phyloP scores from a whole-genome alignment of 176 grass and related monocot species.

The Alopecurus myosuroides region DNA sequence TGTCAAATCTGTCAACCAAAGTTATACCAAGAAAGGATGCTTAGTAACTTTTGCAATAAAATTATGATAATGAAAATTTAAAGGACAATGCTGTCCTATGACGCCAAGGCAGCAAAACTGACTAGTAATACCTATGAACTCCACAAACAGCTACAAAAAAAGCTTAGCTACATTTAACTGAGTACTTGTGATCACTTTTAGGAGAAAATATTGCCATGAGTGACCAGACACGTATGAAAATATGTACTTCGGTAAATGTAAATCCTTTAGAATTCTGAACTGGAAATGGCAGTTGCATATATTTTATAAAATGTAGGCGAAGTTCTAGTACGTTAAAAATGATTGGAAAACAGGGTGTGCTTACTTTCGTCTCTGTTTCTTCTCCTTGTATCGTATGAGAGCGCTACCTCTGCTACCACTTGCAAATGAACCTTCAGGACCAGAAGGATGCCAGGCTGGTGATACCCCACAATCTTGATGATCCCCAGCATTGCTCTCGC shows the following conservation, averaged over 20 bases:
- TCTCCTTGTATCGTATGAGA: conserved; percentile 88
- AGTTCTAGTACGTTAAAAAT: neutral
- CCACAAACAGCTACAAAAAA: conserved; percentile 5
- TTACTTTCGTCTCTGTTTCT: conserved; percentile 95
- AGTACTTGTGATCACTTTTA: neutral
- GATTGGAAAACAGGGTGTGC: neutral
- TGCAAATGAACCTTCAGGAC: conserved; percentile 50
- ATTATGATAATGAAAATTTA: neutral
- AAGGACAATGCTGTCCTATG: neutral
- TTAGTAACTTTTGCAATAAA: neutral
- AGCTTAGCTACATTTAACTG: neutral
- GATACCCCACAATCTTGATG: conserved; percentile 82
- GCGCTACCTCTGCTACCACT: conserved; percentile 69
- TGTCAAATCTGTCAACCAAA: conserved; percentile 69
- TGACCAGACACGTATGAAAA: neutral
- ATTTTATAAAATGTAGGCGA: conserved; percentile 1
- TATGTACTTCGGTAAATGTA: conserved; percentile 3
- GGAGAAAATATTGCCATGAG: neutral
- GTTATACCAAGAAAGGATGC: conserved; percentile 10
- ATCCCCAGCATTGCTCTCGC: conserved; percentile 80
- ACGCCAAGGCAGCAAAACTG: neutral
- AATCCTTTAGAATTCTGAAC: neutral
- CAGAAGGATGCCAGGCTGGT: conserved; percentile 46
- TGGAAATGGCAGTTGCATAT: neutral
- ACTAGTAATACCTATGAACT: neutral